These are phyloP conservation scores for Paracoccidioides lutzii DNA, from an alignment of 2,329 filamentous ascomycete genomes.

Conservation along the genomic window DNA sequence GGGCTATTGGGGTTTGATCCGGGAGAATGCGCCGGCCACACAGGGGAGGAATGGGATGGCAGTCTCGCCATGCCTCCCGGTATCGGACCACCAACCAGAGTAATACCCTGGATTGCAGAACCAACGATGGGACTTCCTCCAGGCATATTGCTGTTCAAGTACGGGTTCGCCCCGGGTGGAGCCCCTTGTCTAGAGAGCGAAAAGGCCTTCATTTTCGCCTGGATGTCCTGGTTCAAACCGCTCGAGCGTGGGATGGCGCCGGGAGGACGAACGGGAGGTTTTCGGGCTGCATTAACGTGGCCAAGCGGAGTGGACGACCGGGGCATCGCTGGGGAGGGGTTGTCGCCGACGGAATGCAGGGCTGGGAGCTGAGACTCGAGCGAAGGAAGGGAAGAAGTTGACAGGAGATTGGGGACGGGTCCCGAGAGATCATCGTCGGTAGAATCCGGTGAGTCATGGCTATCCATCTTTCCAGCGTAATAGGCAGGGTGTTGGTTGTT, in stretches of 20 bases:
- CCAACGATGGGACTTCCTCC: not conserved
- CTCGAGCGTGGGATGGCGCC: slow-evolving; percentile 36
- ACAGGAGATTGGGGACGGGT: slow-evolving; percentile 2
- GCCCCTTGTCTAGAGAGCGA: slow-evolving; percentile 43
- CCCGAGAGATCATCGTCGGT: not conserved
- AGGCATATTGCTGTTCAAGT: not conserved
- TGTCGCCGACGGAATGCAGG: slow-evolving; percentile 14
- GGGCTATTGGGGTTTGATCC: slow-evolving; percentile 30
- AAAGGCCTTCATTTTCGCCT: slow-evolving; percentile 58
- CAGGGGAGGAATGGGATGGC: slow-evolving; percentile 17
- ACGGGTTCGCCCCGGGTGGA: slow-evolving; percentile 1
- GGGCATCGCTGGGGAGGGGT: slow-evolving; percentile 47
- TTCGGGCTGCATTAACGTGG: slow-evolving; percentile 55
- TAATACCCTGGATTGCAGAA: not conserved
- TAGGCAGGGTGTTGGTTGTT: not conserved
- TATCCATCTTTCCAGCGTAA: not conserved
- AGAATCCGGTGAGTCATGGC: not conserved
- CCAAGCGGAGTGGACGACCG: slow-evolving; percentile 75
- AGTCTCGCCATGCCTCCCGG: slow-evolving; percentile 7
- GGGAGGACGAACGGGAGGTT: slow-evolving; percentile 37
- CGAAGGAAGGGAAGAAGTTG: slow-evolving; percentile 2
- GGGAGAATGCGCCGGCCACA: slow-evolving; percentile 9
- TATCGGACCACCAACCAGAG: slow-evolving; percentile 3
- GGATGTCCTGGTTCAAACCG: slow-evolving; percentile 49
- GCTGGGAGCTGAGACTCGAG: slow-evolving; percentile 16